Base-by-base conservation (phyloP, 1,139 yeast species). In the Taphrina sp. region DNA sequence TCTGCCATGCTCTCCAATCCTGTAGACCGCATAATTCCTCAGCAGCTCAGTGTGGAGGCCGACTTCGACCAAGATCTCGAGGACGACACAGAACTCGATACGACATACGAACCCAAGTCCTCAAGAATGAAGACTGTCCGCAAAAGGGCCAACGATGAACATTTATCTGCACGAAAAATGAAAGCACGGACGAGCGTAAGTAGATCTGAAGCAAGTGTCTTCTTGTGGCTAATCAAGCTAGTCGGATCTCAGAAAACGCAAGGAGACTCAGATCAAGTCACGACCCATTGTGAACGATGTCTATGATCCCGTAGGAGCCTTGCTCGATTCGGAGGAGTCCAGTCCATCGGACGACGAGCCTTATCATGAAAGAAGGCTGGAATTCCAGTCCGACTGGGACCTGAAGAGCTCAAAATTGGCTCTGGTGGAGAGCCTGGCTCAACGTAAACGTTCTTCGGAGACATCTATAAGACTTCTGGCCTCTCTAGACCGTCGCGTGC, bases 1-100 rank as follows among this genome's bases (percentile, higher is more conserved):
- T 43, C 47, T 19, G 47, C 47, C 31, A 43, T 43, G 47, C 47
- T 43, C n/a, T 43, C 47, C 3, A 43, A 43, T 31, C 47, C 47
- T 19, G 38, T 43, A 3, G 47, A 43, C 7, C 31, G 31, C 7
- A 12, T 12, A 26, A 7, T 26, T 7, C 12, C 31, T 7, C 12
- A 7, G 12, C 31, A 7, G 31, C 7, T 7, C 12, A 7, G 10
- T 26, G 7, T 12, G 31, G 31, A 26, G 7, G 31, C 31, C 10
- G 12, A 7, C 12, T 12, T 26, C 31, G n/a, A n/a, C n/a, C n/a
- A n/a, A n/a, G n/a, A n/a, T n/a, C n/a, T n/a, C n/a, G n/a, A n/a
- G n/a, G n/a, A n/a, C n/a, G n/a, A n/a, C n/a, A n/a, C n/a, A n/a
- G n/a, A n/a, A n/a, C n/a, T n/a, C n/a, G n/a, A n/a, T n/a, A n/a